Base-by-base conservation (phyloP, 768 basidiomycete species). In the Lanmaoa pseudosensibilis region DNA sequence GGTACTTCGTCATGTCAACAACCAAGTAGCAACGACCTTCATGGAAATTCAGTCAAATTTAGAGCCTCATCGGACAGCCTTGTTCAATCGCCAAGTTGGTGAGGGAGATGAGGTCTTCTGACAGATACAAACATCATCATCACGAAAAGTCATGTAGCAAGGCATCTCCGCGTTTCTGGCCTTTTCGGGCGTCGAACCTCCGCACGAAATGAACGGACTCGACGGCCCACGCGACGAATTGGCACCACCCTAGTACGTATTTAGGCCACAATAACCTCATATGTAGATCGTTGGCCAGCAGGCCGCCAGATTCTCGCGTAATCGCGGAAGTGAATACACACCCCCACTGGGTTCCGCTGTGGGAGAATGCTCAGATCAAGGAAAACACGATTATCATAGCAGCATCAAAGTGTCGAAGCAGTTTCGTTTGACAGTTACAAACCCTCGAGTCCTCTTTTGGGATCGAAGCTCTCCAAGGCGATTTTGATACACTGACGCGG, bases 121-220 rank as follows among this genome's bases (percentile, higher is more conserved):
- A 52, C 46, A 30, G 51, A 55, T 41, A 11, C 38, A 33, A 57
- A 43, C 43, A 55, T 52, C 23, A 5, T 19, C 59, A 30, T 30
- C 27, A 46, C 21, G 32, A 63, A 59, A 50, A n/a, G 37, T 55
- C 58, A 61, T 56, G 52, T 48, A 64, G 48, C 27, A 62, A 52
- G 23, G 34, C 59, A 70, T 72, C 61, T 70, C 69, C 69, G 68
- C 69, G 50, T 54, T 70, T 60, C 36, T 58, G 38, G 39, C 54
- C 48, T 50, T 56, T 60, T 67, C 52, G 51, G 60, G 69, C 71
- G 70, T 65, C 58, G 54, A 65, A 72, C 59, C 57, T 50, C 70
- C 71, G 64, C 70, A 62, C 27, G 56, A 63, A 54, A 69, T 62
- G 70, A 70, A 66, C 64, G 69, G 66, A 61, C 62, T 50, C 45